These are phyloP conservation scores for Trichoderma hamatum DNA, from an alignment of 2,329 filamentous ascomycete genomes.

Conservation along the genomic window DNA sequence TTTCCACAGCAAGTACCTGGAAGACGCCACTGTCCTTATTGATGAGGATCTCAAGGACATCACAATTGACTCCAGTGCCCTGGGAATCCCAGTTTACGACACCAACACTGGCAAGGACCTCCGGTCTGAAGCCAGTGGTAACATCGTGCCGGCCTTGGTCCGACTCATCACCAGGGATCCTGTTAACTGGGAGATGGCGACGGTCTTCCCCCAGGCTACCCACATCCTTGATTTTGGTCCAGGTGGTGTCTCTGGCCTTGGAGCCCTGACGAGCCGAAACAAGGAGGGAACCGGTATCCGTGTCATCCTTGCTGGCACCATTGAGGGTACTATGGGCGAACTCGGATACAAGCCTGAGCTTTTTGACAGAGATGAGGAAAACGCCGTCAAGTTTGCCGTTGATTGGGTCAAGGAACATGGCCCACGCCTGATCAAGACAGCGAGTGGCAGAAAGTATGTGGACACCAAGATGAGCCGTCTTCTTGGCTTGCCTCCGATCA, in stretches of 20 bases:
- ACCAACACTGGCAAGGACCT: conserved; percentile 89
- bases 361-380: conserved; percentile 93
- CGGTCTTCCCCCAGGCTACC: conserved; percentile 84
- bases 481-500: conserved; percentile 80
- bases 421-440: conserved; percentile 88
- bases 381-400: conserved; percentile 90
- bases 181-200: conserved; percentile 96
- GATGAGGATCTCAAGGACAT: conserved; percentile 86
- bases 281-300: conserved; percentile 98
- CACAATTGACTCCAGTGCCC: conserved; percentile 69
- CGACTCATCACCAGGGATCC: conserved; percentile 93
- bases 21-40: conserved; percentile 78
- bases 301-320: conserved; percentile 91
- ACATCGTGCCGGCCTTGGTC: conserved; percentile 83
- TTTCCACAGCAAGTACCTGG: conserved; percentile 95
- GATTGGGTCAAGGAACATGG: conserved; percentile 99
- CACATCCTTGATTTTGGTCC: conserved; percentile 97
- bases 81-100: conserved; percentile 86
- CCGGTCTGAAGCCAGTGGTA: conserved; percentile 67
- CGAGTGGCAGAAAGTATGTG: conserved; percentile 84
- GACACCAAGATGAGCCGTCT: conserved; percentile 95
- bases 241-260: conserved; percentile 93
- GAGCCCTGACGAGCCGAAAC: conserved; percentile 95
- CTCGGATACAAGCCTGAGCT: conserved; percentile 98
- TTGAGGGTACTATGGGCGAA: conserved; percentile 86